phyloP scores from a whole-genome alignment of 2,329 filamentous ascomycete species.

The Colletotrichum neosansevieriae region DNA sequence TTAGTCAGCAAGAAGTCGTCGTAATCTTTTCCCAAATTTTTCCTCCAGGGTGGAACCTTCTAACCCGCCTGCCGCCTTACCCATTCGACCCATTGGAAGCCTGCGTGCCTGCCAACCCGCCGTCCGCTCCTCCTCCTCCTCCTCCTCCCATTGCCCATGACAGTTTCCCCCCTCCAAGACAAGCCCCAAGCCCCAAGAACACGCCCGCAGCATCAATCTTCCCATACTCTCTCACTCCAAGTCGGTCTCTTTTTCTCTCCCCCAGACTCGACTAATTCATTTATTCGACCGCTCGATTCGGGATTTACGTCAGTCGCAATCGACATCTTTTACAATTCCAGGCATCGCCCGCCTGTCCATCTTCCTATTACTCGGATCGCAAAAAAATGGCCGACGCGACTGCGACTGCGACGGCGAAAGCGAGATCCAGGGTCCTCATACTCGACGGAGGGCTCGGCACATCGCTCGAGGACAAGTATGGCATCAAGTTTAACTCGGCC shows the following conservation, averaged over 20 bases:
- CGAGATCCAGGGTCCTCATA: constrained; percentile 53
- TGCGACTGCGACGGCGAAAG: not conserved
- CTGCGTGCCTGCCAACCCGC: no score
- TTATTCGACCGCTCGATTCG: not conserved
- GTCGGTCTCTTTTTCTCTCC: not conserved
- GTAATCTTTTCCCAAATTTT: constrained; percentile 40
- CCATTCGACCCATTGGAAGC: not conserved
- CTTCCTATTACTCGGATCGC: not conserved
- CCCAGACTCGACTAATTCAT: not conserved
- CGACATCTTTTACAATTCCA: not conserved
- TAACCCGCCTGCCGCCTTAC: not conserved
- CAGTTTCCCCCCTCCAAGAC: not conserved
- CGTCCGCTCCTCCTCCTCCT: constrained; percentile 7
- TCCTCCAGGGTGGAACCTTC: constrained; percentile 27
- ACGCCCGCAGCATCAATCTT: constrained; percentile 1
- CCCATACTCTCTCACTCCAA: constrained; percentile 6
- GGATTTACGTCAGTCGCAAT: no score
- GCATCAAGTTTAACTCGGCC: constrained; percentile 60
- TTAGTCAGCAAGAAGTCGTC: constrained; percentile 40
- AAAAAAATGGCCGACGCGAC: constrained; percentile 21
- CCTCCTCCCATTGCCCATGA: not conserved
- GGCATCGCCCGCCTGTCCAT: not conserved
- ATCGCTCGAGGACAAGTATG: constrained; percentile 70
- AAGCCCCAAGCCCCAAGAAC: constrained; percentile 29
- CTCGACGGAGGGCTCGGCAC: constrained; percentile 78